Percentiles rank a stretch among this genome's conserved stretches.
Conservation (phyloP, 768 basidiomycete genomes). For the Mrakia gelida region DNA sequence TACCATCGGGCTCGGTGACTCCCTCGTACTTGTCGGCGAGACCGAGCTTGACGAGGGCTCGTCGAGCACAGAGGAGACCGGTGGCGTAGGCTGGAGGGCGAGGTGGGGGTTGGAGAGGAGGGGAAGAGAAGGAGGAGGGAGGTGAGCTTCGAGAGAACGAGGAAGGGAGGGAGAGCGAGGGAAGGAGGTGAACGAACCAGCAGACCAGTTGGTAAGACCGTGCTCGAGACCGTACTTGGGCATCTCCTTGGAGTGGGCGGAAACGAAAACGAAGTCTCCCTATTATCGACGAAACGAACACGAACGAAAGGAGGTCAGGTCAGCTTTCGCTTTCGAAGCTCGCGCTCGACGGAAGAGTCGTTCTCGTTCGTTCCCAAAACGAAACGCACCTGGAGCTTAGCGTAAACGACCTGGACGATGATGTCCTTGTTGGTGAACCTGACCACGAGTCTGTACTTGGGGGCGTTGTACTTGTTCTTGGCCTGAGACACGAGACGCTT, state of each 20-base stretch:
- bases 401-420: constrained; percentile 84
- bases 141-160: background rate
- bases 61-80: constrained; percentile 88
- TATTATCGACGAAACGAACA: constrained; percentile 40
- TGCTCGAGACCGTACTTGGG: constrained; percentile 95
- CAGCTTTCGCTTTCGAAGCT: background rate
- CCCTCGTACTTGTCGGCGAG: constrained; percentile 98
- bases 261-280: constrained; percentile 87
- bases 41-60: constrained; percentile 89
- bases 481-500: constrained; percentile 96
- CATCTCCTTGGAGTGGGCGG: constrained; percentile 85
- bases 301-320: constrained; percentile 39
- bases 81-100: constrained; percentile 77
- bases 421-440: constrained; percentile 97
- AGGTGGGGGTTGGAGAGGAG: background rate
- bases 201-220: constrained; percentile 98
- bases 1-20: constrained; percentile 84
- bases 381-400: constrained; percentile 58
- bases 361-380: too few species aligned
- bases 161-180: background rate
- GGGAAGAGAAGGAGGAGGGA: constrained; percentile 1
- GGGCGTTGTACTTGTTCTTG: constrained; percentile 73
- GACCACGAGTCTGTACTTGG: constrained; percentile 66
- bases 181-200: constrained; percentile 54
- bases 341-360: background rate